Base-by-base conservation (phyloP, 306 rosid species). In the Clitoria ternatea region DNA sequence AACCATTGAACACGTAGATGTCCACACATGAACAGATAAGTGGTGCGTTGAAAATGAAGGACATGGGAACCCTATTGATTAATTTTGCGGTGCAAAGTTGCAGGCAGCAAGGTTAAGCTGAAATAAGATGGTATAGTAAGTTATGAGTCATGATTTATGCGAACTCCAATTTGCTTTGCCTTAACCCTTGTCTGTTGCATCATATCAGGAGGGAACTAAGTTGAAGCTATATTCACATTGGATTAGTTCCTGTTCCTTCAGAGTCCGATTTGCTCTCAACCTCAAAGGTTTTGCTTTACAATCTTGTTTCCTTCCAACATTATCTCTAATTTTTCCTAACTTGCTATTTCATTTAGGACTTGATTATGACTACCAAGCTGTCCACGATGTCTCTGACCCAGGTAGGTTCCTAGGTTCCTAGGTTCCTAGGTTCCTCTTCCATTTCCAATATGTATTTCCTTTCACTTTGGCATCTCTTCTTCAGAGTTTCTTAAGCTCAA, bases 401-500 rank as follows among this genome's bases (percentile, higher is more conserved):
- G 90, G 90, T 89, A 40, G 23, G 39, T 69, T 69, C n/a, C n/a
- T n/a, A n/a, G n/a, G n/a, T n/a, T n/a, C n/a, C n/a, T n/a, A n/a
- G n/a, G n/a, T n/a, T n/a, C n/a, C n/a, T n/a, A n/a, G n/a, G n/a
- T n/a, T n/a, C n/a, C n/a, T n/a, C n/a, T n/a, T n/a, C n/a, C n/a
- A n/a, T n/a, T n/a, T n/a, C n/a, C n/a, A n/a, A n/a, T n/a, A n/a
- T n/a, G n/a, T n/a, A n/a, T n/a, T n/a, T n/a, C n/a, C n/a, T n/a
- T n/a, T n/a, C n/a, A n/a, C 57, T 50, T 22, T 22, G 2, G 1
- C n/a, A 6, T 22, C 15, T 29, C 32, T 5, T 29, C 2, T 53
- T 13, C 50, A 86, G 95, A 86, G 52, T 86, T 84, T 57, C 70
- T n/a, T 18, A 78, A 82, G 82, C 55, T 88, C 30, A 88, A 82